phyloP scores from a whole-genome alignment of 139 green algal genomes.

The Volvox africanus region DNA sequence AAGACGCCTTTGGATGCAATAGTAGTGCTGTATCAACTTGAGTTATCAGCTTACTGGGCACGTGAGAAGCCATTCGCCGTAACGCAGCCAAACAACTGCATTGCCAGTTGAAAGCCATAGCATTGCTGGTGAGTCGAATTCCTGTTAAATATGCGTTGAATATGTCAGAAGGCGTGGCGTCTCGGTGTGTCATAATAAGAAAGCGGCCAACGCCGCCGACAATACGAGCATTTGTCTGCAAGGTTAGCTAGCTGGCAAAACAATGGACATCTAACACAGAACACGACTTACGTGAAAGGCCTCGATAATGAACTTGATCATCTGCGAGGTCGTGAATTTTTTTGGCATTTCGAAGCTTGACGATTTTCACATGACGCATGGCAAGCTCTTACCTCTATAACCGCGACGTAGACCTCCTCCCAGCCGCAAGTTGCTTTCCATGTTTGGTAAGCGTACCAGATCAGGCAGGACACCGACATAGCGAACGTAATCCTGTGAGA shows the following conservation, averaged over 20 bases:
- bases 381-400: slow-evolving; percentile 34
- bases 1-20: no score
- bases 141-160: not conserved
- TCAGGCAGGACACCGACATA: slow-evolving; percentile 1
- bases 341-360: not conserved
- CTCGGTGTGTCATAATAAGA: no score
- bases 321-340: not conserved
- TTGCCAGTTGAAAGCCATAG: slow-evolving; percentile 44
- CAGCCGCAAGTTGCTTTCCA: slow-evolving; percentile 48
- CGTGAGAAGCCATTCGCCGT: slow-evolving; percentile 69
- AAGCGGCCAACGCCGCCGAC: no score
- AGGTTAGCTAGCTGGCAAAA: not conserved
- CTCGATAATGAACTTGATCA: slow-evolving; percentile 28
- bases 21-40: no score
- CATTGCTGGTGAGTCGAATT: slow-evolving; percentile 48
- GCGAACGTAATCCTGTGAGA: slow-evolving; percentile 13
- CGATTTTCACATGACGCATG: not conserved
- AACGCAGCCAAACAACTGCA: slow-evolving; percentile 48
- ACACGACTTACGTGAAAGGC: slow-evolving; percentile 25
- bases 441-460: slow-evolving; percentile 47
- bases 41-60: slow-evolving; percentile 54
- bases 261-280: no score
- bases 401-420: slow-evolving; percentile 65
- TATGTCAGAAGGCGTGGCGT: no score
- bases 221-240: no score